Conservation (phyloP, 441 rosid genomes). For the Rhodomyrtus psidioides region DNA sequence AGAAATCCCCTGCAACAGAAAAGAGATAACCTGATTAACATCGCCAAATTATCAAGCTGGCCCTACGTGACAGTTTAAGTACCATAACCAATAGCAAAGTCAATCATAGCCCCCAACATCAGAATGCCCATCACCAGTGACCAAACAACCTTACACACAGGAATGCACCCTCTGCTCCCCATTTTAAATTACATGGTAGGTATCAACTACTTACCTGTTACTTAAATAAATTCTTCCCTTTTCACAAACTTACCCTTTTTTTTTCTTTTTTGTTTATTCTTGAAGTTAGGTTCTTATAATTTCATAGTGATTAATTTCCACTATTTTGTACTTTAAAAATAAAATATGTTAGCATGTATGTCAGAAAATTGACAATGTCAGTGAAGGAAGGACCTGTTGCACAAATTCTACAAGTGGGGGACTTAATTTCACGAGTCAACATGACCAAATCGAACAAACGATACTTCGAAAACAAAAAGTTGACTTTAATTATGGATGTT, state of each 20-base stretch:
- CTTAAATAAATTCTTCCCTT: not conserved
- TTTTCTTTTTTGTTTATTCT: not conserved
- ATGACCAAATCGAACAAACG: not conserved
- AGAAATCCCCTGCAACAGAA: conserved; percentile 47
- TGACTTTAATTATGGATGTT: not conserved
- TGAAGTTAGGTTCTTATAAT: not conserved
- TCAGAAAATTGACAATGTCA: not conserved
- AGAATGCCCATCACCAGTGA: not conserved
- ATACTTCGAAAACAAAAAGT: not conserved
- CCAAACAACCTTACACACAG: not conserved
- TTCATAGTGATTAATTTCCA: not conserved
- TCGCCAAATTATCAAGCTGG: not conserved
- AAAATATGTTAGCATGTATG: not conserved
- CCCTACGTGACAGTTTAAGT: not conserved
- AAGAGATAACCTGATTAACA: not conserved
- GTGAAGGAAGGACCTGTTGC: not conserved
- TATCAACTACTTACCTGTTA: not conserved
- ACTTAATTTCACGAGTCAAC: not conserved
- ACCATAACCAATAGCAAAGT: not conserved
- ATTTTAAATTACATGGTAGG: not conserved
- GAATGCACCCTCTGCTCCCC: not conserved
- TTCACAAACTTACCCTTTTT: not conserved
- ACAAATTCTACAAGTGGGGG: not conserved
- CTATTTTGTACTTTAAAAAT: not conserved
- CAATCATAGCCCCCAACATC: not conserved